Evolutionary conservation across 768 basidiomycete species (phyloP).

Genomic region (Phaeotremella fagi): DNA sequence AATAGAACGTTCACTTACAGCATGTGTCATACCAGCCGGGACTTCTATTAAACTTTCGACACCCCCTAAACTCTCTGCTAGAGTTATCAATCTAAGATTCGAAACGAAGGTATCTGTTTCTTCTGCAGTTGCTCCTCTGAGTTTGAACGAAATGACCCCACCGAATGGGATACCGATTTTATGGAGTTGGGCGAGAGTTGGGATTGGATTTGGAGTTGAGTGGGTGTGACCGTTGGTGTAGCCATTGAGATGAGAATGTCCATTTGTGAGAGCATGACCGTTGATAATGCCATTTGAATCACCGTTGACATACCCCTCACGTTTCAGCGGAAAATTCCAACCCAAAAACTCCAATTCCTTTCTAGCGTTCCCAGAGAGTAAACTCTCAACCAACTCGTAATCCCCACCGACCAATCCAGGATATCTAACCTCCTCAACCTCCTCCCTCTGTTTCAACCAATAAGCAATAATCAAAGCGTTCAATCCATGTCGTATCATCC

Average conservation of each 20-base stretch:
- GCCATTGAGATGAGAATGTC: too few relatives aligned
- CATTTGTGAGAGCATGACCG: constrained; percentile 1
- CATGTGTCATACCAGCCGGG: constrained; percentile 86
- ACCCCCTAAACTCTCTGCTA: constrained; percentile 86
- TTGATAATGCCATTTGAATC: constrained; percentile 7
- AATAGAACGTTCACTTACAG: constrained; percentile 38
- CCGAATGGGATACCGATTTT: constrained; percentile 72
- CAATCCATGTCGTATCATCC: constrained; percentile 78
- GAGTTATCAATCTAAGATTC: constrained; percentile 61
- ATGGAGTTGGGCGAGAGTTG: background rate
- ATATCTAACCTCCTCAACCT: constrained; percentile 79
- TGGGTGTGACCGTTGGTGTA: background rate
- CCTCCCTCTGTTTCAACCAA: constrained; percentile 53
- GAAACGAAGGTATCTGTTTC: constrained; percentile 67
- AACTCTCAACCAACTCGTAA: constrained; percentile 60
- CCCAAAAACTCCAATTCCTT: constrained; percentile 57
- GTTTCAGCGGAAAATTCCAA: constrained; percentile 41
- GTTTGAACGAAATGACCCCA: constrained; percentile 77
- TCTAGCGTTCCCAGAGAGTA: constrained; percentile 62
- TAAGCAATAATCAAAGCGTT: constrained; percentile 75
- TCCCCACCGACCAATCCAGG: constrained; percentile 72
- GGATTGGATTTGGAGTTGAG: background rate
- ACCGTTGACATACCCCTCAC: constrained; percentile 11
- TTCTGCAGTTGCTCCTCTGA: constrained; percentile 51
- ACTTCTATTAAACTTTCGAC: constrained; percentile 87